phyloP scores from a whole-genome alignment of 179 eudicot species.

The Beta lomatogona region DNA sequence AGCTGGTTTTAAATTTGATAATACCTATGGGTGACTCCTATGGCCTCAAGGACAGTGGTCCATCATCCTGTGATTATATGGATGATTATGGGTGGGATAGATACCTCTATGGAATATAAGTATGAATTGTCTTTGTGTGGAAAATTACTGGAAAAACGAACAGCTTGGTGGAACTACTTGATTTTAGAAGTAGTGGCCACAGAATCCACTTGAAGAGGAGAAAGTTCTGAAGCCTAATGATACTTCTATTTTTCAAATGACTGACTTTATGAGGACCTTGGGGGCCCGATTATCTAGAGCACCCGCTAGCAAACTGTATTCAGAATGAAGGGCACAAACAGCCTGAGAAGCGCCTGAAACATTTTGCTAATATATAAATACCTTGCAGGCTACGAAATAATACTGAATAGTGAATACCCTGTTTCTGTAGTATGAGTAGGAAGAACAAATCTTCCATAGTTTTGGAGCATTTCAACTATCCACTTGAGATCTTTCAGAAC shows the following conservation, averaged over 20 bases:
- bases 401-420: no score
- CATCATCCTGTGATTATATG: neutral
- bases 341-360: neutral
- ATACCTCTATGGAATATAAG: neutral
- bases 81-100: neutral
- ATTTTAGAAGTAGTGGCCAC: neutral
- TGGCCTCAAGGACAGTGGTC: neutral
- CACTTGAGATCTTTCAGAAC: neutral
- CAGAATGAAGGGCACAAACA: neutral
- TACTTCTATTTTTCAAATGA: no score
- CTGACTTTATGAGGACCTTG: neutral
- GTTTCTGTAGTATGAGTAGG: neutral
- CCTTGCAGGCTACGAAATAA: neutral
- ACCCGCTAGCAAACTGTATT: neutral
- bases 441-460: neutral
- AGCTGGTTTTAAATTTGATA: neutral
- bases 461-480: neutral
- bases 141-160: neutral
- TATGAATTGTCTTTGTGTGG: neutral
- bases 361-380: neutral
- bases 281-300: neutral
- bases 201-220: neutral
- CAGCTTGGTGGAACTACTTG: neutral
- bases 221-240: no score
- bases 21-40: neutral